Conservation (phyloP, 2,329 filamentous ascomycete genomes). For the Grosmannia clavigera region DNA sequence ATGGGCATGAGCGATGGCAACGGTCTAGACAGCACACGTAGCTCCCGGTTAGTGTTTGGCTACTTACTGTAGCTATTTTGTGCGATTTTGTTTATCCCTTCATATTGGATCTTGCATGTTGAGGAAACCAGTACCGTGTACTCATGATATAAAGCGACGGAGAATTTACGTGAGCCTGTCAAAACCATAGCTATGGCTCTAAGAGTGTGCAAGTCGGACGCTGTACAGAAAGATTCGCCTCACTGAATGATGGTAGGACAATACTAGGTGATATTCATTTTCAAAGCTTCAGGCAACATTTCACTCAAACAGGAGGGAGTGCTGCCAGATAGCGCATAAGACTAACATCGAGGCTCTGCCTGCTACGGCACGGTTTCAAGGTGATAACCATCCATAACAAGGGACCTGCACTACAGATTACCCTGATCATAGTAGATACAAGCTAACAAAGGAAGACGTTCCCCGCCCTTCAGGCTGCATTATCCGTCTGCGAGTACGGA, state of each 20-base stretch:
- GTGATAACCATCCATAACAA: not conserved
- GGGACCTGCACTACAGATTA: not conserved
- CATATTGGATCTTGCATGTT: not conserved
- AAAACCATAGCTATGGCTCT: not conserved
- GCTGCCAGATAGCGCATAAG: not conserved
- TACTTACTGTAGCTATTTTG: not conserved
- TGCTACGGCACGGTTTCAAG: not conserved
- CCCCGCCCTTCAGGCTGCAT: too few species aligned
- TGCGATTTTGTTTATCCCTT: not conserved
- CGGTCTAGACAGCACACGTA: not conserved
- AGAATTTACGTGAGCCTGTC: not conserved
- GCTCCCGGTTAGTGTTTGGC: not conserved
- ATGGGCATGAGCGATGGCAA: not conserved
- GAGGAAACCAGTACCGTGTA: not conserved
- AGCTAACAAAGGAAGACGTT: not conserved
- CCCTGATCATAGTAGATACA: not conserved
- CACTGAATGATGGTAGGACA: not conserved
- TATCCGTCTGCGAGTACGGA: too few species aligned
- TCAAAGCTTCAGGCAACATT: not conserved
- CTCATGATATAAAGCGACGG: not conserved
- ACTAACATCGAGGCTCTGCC: not conserved
- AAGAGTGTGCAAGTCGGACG: not conserved
- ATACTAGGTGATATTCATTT: not conserved
- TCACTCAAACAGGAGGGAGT: not conserved
- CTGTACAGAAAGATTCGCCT: too few species aligned